Base-by-base conservation (phyloP, 2,329 filamentous ascomycete species). In the Teratosphaeria pseudoeucalypti region DNA sequence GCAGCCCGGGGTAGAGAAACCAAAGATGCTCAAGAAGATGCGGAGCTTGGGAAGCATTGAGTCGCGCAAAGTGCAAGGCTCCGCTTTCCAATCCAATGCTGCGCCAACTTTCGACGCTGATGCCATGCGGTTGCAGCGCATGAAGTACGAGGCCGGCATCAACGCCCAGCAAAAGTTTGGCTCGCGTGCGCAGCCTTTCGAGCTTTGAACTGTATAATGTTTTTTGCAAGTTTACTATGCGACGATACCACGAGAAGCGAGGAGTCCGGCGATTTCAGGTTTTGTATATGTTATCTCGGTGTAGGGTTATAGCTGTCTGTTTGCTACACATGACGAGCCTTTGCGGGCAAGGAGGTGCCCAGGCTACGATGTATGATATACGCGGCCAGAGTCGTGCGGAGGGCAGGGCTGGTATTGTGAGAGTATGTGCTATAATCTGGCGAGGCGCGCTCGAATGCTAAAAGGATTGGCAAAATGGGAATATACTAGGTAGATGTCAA, bases 51-150 rank as follows among this genome's bases (percentile, higher is more conserved):
- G 71, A 54, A 66, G 68, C 34, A 61, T 74, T 14, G 65, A 66
- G 52, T 64, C 68, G 52, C 68, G 68, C 54, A 68, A 68, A 52
- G 61, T 57, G n/a, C 54, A 54, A 11, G 47, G 65, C 72, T 43
- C 68, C 65, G 47, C 67, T 63, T 26, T 47, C 63, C 59, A 60
- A 67, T 67, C 53, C 63, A 54, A 68, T 60, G 58, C 68, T 70
- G 27, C 65, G 67, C 75, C 78, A 6, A 66, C 70, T 23, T 81
- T 81, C 65, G 77, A 82, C 57, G 72, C 76, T 34, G 77, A 80
- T 34, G 77, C 79, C 58, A 76, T 78, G 68, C 77, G 76, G 63
- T 73, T 76, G 60, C 73, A 74, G 57, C 75, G 78, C 54, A 67
- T 79, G 66, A 73, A 77, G 52, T 77, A 76, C 71, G 79, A 81